Conservation (phyloP, 352 stramenopile species). For the Phytophthora hybrid region DNA sequence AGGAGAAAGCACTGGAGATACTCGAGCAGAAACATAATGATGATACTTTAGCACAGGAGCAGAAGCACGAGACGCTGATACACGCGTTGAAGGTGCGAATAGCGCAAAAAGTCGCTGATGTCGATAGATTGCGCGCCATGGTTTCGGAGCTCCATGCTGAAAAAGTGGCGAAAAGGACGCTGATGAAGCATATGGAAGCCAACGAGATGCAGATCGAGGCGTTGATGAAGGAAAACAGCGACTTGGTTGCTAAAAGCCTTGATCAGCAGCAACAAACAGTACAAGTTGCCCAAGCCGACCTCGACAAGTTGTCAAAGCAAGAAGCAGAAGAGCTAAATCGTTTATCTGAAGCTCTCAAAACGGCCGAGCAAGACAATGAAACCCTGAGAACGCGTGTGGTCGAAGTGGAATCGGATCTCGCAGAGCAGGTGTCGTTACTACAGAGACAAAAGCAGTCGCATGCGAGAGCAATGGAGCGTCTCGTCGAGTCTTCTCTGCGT, state of each 20-base stretch:
- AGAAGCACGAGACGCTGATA: slow-evolving; percentile 24
- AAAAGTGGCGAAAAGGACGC: not conserved
- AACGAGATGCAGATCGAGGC: not conserved
- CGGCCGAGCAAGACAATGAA: slow-evolving; percentile 14
- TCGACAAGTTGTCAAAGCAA: slow-evolving; percentile 1
- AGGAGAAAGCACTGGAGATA: slow-evolving; percentile 6
- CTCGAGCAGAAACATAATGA: slow-evolving; percentile 18
- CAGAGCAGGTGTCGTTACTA: slow-evolving; percentile 28
- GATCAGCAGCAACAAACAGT: slow-evolving; percentile 10
- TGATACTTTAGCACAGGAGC: not conserved
- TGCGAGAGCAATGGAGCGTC: slow-evolving; percentile 40
- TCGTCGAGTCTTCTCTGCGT: slow-evolving; percentile 59
- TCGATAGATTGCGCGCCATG: slow-evolving; percentile 13
- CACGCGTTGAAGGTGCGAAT: slow-evolving; percentile 29
- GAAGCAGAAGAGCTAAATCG: slow-evolving; percentile 16
- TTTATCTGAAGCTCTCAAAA: slow-evolving; percentile 10
- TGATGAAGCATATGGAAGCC: slow-evolving; percentile 8
- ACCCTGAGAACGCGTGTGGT: slow-evolving; percentile 15
- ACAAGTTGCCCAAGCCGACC: slow-evolving; percentile 1
- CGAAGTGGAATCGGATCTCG: slow-evolving; percentile 26
- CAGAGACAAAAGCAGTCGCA: slow-evolving; percentile 43
- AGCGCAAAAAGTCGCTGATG: slow-evolving; percentile 24
- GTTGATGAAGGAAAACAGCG: slow-evolving; percentile 12
- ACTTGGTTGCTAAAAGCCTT: not conserved
- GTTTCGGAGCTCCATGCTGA: not conserved